Percentiles rank a stretch among this genome's conserved stretches.
These are phyloP conservation scores for Lepiota brunneoincarnata DNA, from an alignment of 768 basidiomycete species.

Conservation along the genomic window DNA sequence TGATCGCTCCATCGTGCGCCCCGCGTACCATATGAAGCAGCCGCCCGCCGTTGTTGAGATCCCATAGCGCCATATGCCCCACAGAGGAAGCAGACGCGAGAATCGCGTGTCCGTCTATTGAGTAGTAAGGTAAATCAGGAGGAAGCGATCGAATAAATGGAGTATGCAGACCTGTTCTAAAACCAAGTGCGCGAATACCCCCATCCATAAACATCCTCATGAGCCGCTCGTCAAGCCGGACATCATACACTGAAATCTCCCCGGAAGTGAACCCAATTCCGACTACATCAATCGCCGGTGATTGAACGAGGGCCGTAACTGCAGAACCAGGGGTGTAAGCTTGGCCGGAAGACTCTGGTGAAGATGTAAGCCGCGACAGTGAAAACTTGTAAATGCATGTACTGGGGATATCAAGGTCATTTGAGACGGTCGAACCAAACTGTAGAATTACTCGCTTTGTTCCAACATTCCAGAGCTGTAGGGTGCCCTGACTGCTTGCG, in stretches of 20 bases:
- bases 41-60: conserved; percentile 78
- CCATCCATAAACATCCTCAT: conserved; percentile 92
- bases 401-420: conserved; percentile 35
- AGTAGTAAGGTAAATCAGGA: conserved; percentile 6
- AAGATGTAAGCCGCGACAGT: conserved; percentile 47
- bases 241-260: conserved; percentile 84
- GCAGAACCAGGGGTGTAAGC: conserved; percentile 33
- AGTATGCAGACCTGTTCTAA: conserved; percentile 72
- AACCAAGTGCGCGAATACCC: conserved; percentile 75
- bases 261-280: conserved; percentile 92
- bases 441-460: conserved; percentile 54
- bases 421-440: neutral
- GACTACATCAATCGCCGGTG: conserved; percentile 94
- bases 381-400: conserved; percentile 82
- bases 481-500: conserved; percentile 71
- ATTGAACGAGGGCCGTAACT: conserved; percentile 82
- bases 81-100: conserved; percentile 84
- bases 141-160: neutral
- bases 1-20: conserved; percentile 86
- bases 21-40: conserved; percentile 83
- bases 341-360: conserved; percentile 18
- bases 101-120: conserved; percentile 79
- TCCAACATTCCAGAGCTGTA: conserved; percentile 94
- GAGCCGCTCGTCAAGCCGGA: conserved; percentile 85
- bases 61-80: conserved; percentile 93